Base-by-base conservation (phyloP, 2,329 filamentous ascomycete species). In the Dothistroma pini region DNA sequence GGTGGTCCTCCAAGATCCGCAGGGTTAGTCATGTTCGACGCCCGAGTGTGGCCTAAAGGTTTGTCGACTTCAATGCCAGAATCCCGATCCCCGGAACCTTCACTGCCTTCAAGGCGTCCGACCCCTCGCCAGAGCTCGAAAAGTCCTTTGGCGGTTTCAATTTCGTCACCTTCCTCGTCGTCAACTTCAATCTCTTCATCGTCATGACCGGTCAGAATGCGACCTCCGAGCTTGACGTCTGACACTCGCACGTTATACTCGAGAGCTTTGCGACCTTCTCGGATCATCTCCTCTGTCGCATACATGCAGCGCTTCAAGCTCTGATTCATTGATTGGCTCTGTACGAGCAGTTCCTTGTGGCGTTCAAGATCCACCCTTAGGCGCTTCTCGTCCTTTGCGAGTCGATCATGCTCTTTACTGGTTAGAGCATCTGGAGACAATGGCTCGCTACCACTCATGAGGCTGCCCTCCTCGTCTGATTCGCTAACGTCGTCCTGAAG, bases 251-350 rank as follows among this genome's bases (percentile, higher is more conserved):
- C 90, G 60, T 85, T 83, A 72, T 96, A 96, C 53, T 89, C 88
- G 1, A 99, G 82, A 0, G 95, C 95, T 72, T 91, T 93, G 71
- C 87, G 89, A 6, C 89, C 95, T 68, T 97, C 92, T 54, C 85
- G 88, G 74, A 99, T 96, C 50, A 99, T 83, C 64, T 90, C 88
- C 72, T 99, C 93, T 0, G 93, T 96, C 84, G 91, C 93, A 66
- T 87, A 87, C 35, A 97, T 82, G 74, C 95, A 99, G 53, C 91
- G 84, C 75, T 91, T 96, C 51, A 99, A 83, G 74, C 90, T 96
- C 74, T 96, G 90, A 72, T 97, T 97, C 81, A 97, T 92, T 78
- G 92, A 96, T 71, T 97, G 92, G 67, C 89, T 95, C 73, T 96
- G 93, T 44, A 92, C 80, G 9, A 99, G 84, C 1, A 97, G 80